Base-by-base conservation (phyloP, 768 basidiomycete genomes). In the Suillus bovinus region DNA sequence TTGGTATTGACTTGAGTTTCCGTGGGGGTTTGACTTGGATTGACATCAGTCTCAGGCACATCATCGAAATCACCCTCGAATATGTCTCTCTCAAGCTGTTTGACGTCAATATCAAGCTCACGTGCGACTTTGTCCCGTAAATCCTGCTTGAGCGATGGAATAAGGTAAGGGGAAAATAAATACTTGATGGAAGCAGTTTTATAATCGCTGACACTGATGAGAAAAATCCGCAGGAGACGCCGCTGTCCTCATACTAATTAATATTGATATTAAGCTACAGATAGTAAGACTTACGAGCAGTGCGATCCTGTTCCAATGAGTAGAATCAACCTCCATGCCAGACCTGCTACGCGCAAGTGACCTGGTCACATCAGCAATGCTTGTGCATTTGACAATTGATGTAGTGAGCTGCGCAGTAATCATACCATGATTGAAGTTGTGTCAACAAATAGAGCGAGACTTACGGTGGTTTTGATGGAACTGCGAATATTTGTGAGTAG, bases 231-330 rank as follows among this genome's bases (percentile, higher is more conserved):
- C 41, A 58, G 41, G 36, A n/a, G 38, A 31, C 42, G 44, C n/a
- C 56, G 55, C 61, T 62, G 53, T 55, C 22, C 22, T 17, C 20
- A 4, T 46, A 46, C n/a, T 11, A 46, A 46, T 4, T 4, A 46
- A 7, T 46, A 22, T 22, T 46, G n/a, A 46, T 34, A 13, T 4
- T 17, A 41, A n/a, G n/a, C n/a, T n/a, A 17, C 16, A 39, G 38
- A 39, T 41, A 41, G 39, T 17, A 20, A 16, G 14, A 39, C 39
- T 39, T 56, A 61, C 60, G n/a, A 61, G 41, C 1, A 61, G 38
- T 8, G 60, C 60, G 27, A 61, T 58, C 14, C 53, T 39, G n/a
- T 29, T 61, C 60, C 60, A 61, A 61, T 61, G 52, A 13, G 34
- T 41, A 17, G 60, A 24, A 16, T 38, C 49, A 24, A 61, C 49